Conservation (phyloP, 345 rosid species). For the Brassica cretica region DNA sequence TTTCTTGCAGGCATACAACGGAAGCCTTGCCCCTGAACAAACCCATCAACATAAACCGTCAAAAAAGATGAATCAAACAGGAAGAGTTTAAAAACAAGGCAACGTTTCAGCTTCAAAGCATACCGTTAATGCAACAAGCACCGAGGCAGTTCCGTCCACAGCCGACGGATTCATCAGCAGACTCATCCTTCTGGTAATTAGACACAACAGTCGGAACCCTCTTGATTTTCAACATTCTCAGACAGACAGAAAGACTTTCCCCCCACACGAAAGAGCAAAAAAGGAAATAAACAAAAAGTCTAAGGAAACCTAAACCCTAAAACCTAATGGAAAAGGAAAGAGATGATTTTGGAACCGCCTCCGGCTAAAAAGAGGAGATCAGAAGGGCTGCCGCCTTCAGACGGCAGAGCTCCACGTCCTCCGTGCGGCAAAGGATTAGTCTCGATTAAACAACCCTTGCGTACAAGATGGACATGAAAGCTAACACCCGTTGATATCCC, state of each 20-base stretch:
- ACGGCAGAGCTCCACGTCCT: constrained; percentile 99
- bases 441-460: constrained; percentile 77
- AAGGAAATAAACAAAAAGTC: not conserved
- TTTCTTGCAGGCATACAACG: constrained; percentile 75
- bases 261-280: not conserved
- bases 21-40: constrained; percentile 74
- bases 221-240: constrained; percentile 50
- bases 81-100: not conserved
- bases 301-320: constrained; percentile 9
- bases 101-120: constrained; percentile 11
- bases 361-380: constrained; percentile 99
- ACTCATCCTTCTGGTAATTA: constrained; percentile 91
- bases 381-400: constrained; percentile 99
- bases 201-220: constrained; percentile 96
- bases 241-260: not conserved
- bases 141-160: constrained; percentile 92
- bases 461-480: constrained; percentile 75
- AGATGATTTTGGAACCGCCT: constrained; percentile 56
- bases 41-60: not conserved
- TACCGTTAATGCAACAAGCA: constrained; percentile 85
- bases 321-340: constrained; percentile 24
- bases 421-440: constrained; percentile 99
- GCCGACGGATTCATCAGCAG: constrained; percentile 58
- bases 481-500: constrained; percentile 53
- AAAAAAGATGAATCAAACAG: not conserved